Evolutionary conservation across 148 eudicot genomes (phyloP).

Genomic region (Arctostaphylos glauca): DNA sequence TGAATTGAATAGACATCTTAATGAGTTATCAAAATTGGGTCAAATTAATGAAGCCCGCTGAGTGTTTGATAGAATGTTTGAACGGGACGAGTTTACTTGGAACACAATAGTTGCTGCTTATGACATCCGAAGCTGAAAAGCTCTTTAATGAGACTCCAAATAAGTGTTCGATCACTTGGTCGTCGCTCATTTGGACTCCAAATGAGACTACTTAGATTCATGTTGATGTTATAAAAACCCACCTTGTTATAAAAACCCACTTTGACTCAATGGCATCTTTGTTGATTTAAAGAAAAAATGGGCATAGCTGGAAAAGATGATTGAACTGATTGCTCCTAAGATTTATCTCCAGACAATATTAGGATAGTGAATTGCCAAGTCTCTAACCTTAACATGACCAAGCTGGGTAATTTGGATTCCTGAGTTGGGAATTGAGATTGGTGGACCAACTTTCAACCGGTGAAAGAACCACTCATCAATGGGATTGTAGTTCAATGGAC

Average conservation of each 20-base stretch:
- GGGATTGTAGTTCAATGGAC: constrained; percentile 98
- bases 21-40: constrained; percentile 32
- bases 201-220: no score
- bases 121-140: constrained; percentile 54
- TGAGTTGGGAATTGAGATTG: constrained; percentile 85
- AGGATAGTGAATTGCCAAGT: not conserved
- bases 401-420: constrained; percentile 86
- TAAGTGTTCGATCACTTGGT: constrained; percentile 73
- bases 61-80: constrained; percentile 63
- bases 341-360: not conserved
- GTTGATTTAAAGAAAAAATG: no score
- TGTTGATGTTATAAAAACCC: no score
- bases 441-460: constrained; percentile 90
- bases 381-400: constrained; percentile 87
- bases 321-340: not conserved
- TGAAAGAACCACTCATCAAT: constrained; percentile 99
- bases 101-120: constrained; percentile 66
- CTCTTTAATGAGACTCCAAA: constrained; percentile 54
- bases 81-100: constrained; percentile 70
- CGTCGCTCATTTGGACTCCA: constrained; percentile 60
- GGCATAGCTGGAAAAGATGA: not conserved
- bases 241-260: no score
- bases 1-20: constrained; percentile 23
- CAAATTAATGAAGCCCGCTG: constrained; percentile 53
- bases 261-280: no score